Conservation (phyloP, 2,329 filamentous ascomycete species). For the Colletotrichum tofieldiae region DNA sequence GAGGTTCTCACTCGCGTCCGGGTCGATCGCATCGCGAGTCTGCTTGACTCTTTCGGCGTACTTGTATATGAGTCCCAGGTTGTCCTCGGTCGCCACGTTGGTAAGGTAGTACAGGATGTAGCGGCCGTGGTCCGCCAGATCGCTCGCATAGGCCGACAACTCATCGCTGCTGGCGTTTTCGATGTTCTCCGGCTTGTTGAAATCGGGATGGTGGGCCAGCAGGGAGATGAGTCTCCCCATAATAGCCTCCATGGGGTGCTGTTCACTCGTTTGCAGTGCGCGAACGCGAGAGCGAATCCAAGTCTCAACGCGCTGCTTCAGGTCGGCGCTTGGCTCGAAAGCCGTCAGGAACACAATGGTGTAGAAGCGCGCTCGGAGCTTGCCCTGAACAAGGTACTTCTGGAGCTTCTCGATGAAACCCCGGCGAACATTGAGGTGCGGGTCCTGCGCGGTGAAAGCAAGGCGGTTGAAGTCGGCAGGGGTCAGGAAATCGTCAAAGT, state of each 20-base stretch:
- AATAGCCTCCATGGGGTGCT: conserved; percentile 82
- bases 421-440: conserved; percentile 79
- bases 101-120: conserved; percentile 94
- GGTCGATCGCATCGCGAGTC: conserved; percentile 83
- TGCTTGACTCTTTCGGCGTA: conserved; percentile 95
- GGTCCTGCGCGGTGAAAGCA: conserved; percentile 86
- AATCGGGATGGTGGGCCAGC: conserved; percentile 95
- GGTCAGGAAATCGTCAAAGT: conserved; percentile 82
- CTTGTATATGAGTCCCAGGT: conserved; percentile 90
- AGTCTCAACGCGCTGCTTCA: conserved; percentile 83
- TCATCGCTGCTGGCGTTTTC: conserved; percentile 50
- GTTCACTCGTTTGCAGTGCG: conserved; percentile 72
- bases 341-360: conserved; percentile 91
- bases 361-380: conserved; percentile 84
- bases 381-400: conserved; percentile 86
- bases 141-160: conserved; percentile 61
- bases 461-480: conserved; percentile 85
- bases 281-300: conserved; percentile 90
- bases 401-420: conserved; percentile 89
- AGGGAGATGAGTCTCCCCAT: conserved; percentile 89
- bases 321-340: conserved; percentile 84
- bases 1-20: conserved; percentile 78
- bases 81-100: conserved; percentile 87
- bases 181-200: conserved; percentile 61
- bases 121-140: conserved; percentile 85